These are phyloP conservation scores for Microdochium nivale DNA, from an alignment of 2,329 filamentous ascomycete species.

Conservation along the genomic window DNA sequence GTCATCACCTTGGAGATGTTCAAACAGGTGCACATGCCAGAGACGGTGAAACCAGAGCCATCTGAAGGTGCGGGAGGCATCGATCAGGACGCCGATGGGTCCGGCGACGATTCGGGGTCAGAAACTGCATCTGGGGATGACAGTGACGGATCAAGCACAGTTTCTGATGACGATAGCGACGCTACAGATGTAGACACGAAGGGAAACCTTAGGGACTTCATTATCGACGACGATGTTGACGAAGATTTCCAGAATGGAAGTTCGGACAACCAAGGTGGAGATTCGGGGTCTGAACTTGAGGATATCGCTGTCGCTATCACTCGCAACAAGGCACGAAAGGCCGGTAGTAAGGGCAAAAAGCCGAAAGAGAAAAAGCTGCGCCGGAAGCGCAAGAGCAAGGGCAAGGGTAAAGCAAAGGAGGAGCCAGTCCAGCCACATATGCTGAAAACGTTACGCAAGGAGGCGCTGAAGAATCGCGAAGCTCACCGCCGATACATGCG, in stretches of 20 bases:
- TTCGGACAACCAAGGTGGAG: constrained; percentile 19
- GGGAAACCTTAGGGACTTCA: constrained; percentile 22
- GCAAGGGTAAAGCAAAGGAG: constrained; percentile 35
- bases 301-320: constrained; percentile 5
- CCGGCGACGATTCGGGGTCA: constrained; percentile 26
- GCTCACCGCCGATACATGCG: constrained; percentile 62
- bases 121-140: constrained; percentile 23
- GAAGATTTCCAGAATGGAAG: constrained; percentile 16
- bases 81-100: constrained; percentile 20
- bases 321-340: constrained; percentile 11
- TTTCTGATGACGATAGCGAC: constrained; percentile 5
- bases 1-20: constrained; percentile 70
- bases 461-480: constrained; percentile 53
- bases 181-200: constrained; percentile 19
- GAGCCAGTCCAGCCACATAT: constrained; percentile 26
- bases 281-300: constrained; percentile 12
- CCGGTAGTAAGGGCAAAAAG: constrained; percentile 18
- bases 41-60: constrained; percentile 22
- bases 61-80: neutral
- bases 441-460: constrained; percentile 47
- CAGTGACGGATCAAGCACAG: constrained; percentile 10
- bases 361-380: constrained; percentile 26
- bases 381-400: constrained; percentile 17
- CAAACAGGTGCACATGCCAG: constrained; percentile 60
- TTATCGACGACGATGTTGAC: constrained; percentile 18